A percentile compares a stretch with the other conserved stretches of the same genome.
These are phyloP conservation scores for Euphorbia corollata DNA, from an alignment of 441 rosid species.

Conservation along the genomic window DNA sequence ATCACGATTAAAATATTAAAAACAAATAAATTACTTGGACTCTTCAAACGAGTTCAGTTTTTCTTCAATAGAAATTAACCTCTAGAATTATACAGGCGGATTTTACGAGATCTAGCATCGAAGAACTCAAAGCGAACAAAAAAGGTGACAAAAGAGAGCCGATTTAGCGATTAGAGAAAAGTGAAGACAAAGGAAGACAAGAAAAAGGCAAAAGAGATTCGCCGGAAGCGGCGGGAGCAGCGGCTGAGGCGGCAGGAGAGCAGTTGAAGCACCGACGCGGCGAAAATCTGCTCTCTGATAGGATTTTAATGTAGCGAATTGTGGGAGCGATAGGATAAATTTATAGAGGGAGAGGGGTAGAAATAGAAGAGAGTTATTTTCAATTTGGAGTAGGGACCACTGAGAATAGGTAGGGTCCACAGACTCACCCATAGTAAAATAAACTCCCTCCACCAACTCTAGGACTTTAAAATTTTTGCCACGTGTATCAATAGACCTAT, in stretches of 20 bases:
- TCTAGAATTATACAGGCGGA: constrained; percentile 14
- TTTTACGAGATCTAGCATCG: constrained; percentile 21
- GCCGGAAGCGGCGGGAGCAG: not conserved
- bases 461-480: constrained; percentile 21
- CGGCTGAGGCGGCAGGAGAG: not conserved
- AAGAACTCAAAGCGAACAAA: constrained; percentile 6
- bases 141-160: not conserved
- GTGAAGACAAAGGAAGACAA: not conserved
- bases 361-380: too few relatives aligned
- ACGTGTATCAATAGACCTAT: constrained; percentile 35
- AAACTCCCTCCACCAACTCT: constrained; percentile 19
- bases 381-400: constrained; percentile 5
- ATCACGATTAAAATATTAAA: not conserved
- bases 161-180: not conserved
- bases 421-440: not conserved
- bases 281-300: not conserved
- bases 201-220: not conserved
- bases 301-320: not conserved
- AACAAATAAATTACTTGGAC: not conserved
- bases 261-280: constrained; percentile 10
- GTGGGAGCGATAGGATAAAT: not conserved
- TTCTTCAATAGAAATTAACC: not conserved
- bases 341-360: not conserved
- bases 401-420: not conserved
- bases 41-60: not conserved